A percentile compares a stretch with the other conserved stretches of the same genome.
Evolutionary conservation across 1,284 basidiomycete genomes (phyloP).

Genomic region (Exobasidium cylindrosporum): DNA sequence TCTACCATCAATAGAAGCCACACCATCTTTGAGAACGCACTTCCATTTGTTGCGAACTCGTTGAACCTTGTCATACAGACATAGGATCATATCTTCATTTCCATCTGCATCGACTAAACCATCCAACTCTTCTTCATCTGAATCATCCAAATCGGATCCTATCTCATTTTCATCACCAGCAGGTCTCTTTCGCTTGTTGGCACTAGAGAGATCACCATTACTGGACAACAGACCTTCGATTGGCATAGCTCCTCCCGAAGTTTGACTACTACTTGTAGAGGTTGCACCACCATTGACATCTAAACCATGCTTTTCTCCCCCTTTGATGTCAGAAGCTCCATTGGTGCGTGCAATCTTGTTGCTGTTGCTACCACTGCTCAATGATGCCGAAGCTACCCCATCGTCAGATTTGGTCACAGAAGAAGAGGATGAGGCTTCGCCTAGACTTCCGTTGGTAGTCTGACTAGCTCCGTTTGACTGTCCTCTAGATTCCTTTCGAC

Average conservation of each 20-base stretch:
- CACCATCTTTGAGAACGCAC: conserved; percentile 96
- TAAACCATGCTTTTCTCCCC: neutral
- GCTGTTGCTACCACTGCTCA: neutral
- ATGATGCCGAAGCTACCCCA: neutral
- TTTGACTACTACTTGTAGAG: neutral
- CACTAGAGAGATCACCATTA: conserved; percentile 13
- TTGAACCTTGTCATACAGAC: conserved; percentile 98
- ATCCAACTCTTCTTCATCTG: conserved; percentile 65
- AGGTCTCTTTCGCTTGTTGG: conserved; percentile 51
- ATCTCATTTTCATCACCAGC: conserved; percentile 71
- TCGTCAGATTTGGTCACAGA: conserved; percentile 25
- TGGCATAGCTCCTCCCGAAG: conserved; percentile 1
- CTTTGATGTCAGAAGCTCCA: conserved; percentile 7
- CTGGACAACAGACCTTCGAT: conserved; percentile 12
- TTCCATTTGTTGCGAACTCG: conserved; percentile 99
- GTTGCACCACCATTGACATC: neutral
- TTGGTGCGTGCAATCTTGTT: conserved; percentile 11
- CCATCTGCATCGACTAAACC: conserved; percentile 56
- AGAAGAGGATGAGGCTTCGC: neutral
- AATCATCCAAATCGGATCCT: conserved; percentile 93
- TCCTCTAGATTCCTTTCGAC: conserved; percentile 9
- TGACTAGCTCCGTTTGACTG: neutral
- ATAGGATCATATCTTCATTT: conserved; percentile 85
- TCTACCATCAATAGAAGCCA: conserved; percentile 93
- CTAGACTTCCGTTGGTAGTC: neutral